These are phyloP conservation scores for Arthrocladium fulminans DNA, from an alignment of 2,329 filamentous ascomycete genomes.

Conservation along the genomic window DNA sequence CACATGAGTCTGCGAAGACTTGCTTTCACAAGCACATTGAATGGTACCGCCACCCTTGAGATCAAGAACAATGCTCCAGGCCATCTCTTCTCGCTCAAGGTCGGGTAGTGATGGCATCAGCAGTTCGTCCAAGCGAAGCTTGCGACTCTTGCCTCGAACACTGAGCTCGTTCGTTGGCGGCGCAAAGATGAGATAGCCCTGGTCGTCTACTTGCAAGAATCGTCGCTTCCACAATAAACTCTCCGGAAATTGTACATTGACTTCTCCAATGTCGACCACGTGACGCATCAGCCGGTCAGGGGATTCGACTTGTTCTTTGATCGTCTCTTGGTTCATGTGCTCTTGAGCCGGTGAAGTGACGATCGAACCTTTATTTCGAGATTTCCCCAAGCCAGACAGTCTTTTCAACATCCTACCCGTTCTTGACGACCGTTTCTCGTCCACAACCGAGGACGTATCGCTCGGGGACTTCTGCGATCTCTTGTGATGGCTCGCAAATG, in stretches of 20 bases:
- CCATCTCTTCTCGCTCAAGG: conserved; percentile 83
- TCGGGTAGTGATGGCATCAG: conserved; percentile 71
- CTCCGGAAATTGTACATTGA: conserved; percentile 96
- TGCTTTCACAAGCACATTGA: conserved; percentile 54
- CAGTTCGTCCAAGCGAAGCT: conserved; percentile 82
- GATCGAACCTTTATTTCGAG: conserved; percentile 20
- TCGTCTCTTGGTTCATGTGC: conserved; percentile 25
- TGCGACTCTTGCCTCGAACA: conserved; percentile 57
- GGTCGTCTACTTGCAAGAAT: conserved; percentile 73
- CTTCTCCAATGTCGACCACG: conserved; percentile 68
- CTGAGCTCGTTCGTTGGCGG: conserved; percentile 55
- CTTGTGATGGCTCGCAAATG: conserved; percentile 32
- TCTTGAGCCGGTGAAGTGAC: conserved; percentile 13
- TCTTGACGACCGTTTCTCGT: conserved; percentile 44
- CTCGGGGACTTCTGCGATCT: conserved; percentile 30
- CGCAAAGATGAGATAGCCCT: conserved; percentile 74
- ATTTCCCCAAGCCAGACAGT: conserved; percentile 48
- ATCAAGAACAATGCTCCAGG: conserved; percentile 66
- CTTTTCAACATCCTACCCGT: conserved; percentile 57
- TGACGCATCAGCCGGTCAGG: conserved; percentile 30
- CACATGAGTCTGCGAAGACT: conserved; percentile 43
- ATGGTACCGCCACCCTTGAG: conserved; percentile 54
- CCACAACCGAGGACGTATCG: conserved; percentile 28
- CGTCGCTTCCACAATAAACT: conserved; percentile 93
- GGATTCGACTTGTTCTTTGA: conserved; percentile 28